A percentile compares a stretch with the other conserved stretches of the same genome.
Evolutionary conservation across 805 yeast species (phyloP).

Genomic region (Schizosaccharomyces lindneri): DNA sequence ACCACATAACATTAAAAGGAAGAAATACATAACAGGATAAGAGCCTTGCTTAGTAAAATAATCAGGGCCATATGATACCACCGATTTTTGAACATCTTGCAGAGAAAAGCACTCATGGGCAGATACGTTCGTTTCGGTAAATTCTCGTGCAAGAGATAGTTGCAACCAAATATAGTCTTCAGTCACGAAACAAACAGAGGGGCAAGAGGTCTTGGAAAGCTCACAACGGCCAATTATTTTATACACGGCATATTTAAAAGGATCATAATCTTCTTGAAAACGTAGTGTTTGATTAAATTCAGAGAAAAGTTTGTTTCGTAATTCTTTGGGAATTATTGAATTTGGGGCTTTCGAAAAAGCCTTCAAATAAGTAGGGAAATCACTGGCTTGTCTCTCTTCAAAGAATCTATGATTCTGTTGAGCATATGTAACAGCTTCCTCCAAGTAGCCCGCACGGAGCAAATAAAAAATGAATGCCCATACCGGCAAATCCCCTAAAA

Average conservation of each 20-base stretch:
- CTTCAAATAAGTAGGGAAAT: conserved; percentile 57
- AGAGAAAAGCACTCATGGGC: conserved; percentile 25
- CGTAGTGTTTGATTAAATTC: conserved; percentile 75
- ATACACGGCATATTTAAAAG: conserved; percentile 71
- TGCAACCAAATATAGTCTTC: conserved; percentile 98
- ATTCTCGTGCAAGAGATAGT: conserved; percentile 44
- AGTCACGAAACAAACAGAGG: conserved; percentile 46
- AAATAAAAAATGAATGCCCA: conserved; percentile 82
- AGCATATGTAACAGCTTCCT: conserved; percentile 55
- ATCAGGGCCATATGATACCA: conserved; percentile 46
- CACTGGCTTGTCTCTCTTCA: conserved; percentile 49
- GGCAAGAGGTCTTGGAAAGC: conserved; percentile 40
- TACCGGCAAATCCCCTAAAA: conserved; percentile 62
- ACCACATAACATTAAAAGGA: conserved; percentile 49
- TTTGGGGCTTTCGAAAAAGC: conserved; percentile 36
- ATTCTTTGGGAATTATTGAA: conserved; percentile 31
- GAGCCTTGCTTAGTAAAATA: conserved; percentile 38
- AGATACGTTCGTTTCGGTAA: background rate
- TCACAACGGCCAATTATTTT: conserved; percentile 80
- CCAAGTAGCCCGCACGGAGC: conserved; percentile 55
- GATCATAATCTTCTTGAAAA: conserved; percentile 45
- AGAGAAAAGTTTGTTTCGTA: conserved; percentile 40
- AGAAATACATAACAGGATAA: conserved; percentile 47
- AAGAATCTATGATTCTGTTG: conserved; percentile 41
- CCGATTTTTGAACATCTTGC: conserved; percentile 43